These are phyloP conservation scores for Plectosphaerella plurivora DNA, from an alignment of 2,329 filamentous ascomycete species.

Conservation along the genomic window DNA sequence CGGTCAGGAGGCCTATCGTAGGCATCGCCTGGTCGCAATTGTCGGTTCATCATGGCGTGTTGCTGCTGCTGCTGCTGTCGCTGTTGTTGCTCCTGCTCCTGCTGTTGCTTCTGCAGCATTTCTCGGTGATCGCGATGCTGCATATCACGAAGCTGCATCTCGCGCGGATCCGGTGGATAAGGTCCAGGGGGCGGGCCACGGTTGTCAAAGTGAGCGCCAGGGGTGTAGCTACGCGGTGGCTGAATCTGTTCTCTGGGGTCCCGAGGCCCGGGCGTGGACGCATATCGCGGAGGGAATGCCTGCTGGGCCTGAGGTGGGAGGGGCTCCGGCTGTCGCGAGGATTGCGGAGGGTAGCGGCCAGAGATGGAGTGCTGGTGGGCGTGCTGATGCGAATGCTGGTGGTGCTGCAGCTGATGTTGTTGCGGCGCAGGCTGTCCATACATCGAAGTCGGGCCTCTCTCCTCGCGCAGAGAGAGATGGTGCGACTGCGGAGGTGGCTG, in stretches of 20 bases:
- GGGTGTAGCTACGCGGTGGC: slow-evolving; percentile 39
- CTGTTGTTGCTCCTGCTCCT: slow-evolving; percentile 10
- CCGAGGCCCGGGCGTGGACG: slow-evolving; percentile 34
- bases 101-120: too few species aligned
- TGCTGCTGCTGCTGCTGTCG: slow-evolving; percentile 6
- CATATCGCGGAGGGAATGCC: slow-evolving; percentile 36
- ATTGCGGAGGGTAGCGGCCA: slow-evolving; percentile 28
- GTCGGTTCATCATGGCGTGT: slow-evolving; percentile 30
- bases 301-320: slow-evolving; percentile 32
- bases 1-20: slow-evolving; percentile 38
- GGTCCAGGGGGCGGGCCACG: slow-evolving; percentile 32
- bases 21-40: slow-evolving; percentile 37
- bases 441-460: slow-evolving; percentile 26
- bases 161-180: slow-evolving; percentile 27
- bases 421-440: slow-evolving; percentile 21
- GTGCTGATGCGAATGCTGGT: slow-evolving; percentile 12
- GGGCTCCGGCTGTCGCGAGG: slow-evolving; percentile 36
- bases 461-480: slow-evolving; percentile 27
- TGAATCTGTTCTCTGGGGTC: slow-evolving; percentile 35
- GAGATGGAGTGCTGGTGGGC: slow-evolving; percentile 30
- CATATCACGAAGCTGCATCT: slow-evolving; percentile 25
- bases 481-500: slow-evolving; percentile 12
- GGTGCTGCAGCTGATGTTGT: slow-evolving; percentile 21
- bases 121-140: slow-evolving; percentile 11
- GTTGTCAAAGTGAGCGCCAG: slow-evolving; percentile 33